Conservation (phyloP, 345 rosid genomes). For the Populus nigra region DNA sequence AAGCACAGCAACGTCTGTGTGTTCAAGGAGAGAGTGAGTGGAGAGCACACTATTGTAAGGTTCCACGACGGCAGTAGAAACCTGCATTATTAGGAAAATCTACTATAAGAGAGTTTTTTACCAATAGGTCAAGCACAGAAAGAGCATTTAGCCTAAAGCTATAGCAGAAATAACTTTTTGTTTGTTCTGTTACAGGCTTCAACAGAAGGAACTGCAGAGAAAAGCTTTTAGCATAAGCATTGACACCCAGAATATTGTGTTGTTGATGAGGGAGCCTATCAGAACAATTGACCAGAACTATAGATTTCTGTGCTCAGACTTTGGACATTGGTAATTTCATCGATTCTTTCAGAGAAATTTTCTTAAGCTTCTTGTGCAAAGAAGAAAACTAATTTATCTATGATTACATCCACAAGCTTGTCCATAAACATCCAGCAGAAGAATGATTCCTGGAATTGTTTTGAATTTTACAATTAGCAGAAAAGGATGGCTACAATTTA, state of each 20-base stretch:
- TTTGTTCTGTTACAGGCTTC: background rate
- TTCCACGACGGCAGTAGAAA: conserved; percentile 81
- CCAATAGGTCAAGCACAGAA: background rate
- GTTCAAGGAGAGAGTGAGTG: conserved; percentile 81
- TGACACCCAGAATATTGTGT: no score
- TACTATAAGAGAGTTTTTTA: background rate
- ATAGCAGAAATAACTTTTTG: background rate
- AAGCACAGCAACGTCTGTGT: conserved; percentile 74
- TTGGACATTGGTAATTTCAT: background rate
- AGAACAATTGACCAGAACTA: background rate
- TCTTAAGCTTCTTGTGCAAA: background rate
- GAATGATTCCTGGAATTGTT: background rate
- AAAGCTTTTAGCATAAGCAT: background rate
- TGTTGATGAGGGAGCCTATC: background rate
- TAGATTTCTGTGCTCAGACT: background rate
- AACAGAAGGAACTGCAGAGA: background rate
- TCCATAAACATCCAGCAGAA: background rate
- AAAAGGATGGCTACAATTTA: background rate
- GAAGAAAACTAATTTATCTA: background rate
- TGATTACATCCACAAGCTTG: background rate
- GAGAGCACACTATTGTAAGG: conserved; percentile 82
- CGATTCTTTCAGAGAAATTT: background rate
- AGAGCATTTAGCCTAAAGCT: background rate
- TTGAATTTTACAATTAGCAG: background rate
- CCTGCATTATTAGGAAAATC: conserved; percentile 38